Conservation (phyloP, 2,329 filamentous ascomycete genomes). For the Calonectria leucothoes region DNA sequence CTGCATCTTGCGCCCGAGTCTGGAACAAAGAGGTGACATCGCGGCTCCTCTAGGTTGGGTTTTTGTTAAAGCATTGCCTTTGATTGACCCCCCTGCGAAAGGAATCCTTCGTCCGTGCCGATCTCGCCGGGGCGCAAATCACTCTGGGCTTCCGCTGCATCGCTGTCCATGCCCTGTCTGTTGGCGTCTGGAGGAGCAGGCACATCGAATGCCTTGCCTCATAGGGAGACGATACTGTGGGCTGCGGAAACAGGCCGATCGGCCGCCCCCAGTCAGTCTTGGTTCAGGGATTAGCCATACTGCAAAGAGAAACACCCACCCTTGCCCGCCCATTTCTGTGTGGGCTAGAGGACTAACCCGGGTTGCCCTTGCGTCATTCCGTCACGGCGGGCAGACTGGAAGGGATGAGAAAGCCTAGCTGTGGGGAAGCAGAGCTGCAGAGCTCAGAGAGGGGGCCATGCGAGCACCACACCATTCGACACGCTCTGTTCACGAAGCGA, state of each 20-base stretch:
- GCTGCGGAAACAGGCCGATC: conserved; percentile 37
- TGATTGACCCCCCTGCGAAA: conserved; percentile 8
- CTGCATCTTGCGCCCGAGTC: conserved; percentile 14
- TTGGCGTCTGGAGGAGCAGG: background rate
- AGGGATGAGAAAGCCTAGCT: conserved; percentile 40
- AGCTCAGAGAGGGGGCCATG: conserved; percentile 19
- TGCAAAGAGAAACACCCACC: conserved; percentile 17
- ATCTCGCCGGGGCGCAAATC: conserved; percentile 32
- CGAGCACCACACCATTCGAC: conserved; percentile 3
- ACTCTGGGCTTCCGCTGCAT: conserved; percentile 9
- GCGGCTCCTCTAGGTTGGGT: conserved; percentile 8
- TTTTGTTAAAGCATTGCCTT: conserved; percentile 18
- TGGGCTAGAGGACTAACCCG: conserved; percentile 8
- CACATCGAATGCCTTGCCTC: conserved; percentile 1
- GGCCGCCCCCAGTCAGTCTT: conserved; percentile 27
- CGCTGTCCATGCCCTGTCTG: conserved; percentile 1
- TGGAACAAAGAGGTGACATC: conserved; percentile 25
- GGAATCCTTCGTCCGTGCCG: conserved; percentile 33
- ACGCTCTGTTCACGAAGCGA: background rate
- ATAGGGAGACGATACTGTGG: conserved; percentile 9
- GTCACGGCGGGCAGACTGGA: conserved; percentile 32
- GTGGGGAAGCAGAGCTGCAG: conserved; percentile 33
- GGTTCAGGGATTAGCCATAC: conserved; percentile 19
- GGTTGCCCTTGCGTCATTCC: conserved; percentile 41
- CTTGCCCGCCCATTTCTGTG: conserved; percentile 9